Conservation (phyloP, 257 asterid species). For the Ehretia macrophylla region DNA sequence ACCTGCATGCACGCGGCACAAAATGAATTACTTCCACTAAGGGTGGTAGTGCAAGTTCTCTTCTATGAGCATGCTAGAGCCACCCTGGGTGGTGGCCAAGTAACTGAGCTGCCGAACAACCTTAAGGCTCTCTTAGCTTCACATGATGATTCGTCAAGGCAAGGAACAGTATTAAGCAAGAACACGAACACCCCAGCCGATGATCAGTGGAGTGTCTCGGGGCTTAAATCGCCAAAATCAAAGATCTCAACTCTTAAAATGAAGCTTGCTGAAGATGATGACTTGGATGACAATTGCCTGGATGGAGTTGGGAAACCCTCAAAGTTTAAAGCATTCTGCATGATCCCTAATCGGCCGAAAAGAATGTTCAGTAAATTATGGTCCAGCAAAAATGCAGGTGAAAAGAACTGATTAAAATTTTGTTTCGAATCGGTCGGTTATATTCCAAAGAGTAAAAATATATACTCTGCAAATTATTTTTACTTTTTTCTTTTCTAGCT, state of each 20-base stretch:
- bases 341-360: slow-evolving; percentile 56
- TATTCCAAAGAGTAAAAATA: background rate
- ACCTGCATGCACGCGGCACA: slow-evolving; percentile 92
- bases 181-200: slow-evolving; percentile 30
- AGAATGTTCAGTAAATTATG: slow-evolving; percentile 75
- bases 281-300: slow-evolving; percentile 34
- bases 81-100: slow-evolving; percentile 53
- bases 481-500: slow-evolving; percentile 11
- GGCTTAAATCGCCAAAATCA: slow-evolving; percentile 61
- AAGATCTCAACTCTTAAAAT: slow-evolving; percentile 63
- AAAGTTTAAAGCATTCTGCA: slow-evolving; percentile 33
- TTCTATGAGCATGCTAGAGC: slow-evolving; percentile 88
- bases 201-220: slow-evolving; percentile 71
- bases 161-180: slow-evolving; percentile 32
- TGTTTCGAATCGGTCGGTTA: too few relatives aligned
- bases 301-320: slow-evolving; percentile 13
- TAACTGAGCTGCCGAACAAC: slow-evolving; percentile 56
- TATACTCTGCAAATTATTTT: background rate
- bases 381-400: slow-evolving; percentile 56
- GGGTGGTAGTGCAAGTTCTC: slow-evolving; percentile 88
- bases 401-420: slow-evolving; percentile 46
- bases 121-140: slow-evolving; percentile 62
- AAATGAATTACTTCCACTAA: slow-evolving; percentile 75
- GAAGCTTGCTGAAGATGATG: slow-evolving; percentile 74
- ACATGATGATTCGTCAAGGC: slow-evolving; percentile 37